These are phyloP conservation scores for Trichosporon faecale DNA, from an alignment of 1,284 basidiomycete genomes.

Conservation along the genomic window DNA sequence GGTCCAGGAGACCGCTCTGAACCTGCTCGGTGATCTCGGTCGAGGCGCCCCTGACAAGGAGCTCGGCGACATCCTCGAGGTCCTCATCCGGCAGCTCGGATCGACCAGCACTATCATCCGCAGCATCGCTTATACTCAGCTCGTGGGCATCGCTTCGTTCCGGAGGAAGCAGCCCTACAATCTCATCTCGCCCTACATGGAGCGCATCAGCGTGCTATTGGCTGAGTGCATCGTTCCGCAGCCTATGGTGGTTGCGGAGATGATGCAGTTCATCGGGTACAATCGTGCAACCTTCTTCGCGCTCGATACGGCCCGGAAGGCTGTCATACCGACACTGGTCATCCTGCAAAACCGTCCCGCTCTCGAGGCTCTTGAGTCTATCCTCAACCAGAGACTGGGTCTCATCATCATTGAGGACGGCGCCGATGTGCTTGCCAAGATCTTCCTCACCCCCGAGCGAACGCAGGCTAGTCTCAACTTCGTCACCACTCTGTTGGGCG, in stretches of 20 bases:
- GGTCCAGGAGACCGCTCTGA: constrained; percentile 30
- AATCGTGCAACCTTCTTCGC: constrained; percentile 61
- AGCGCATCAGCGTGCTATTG: constrained; percentile 66
- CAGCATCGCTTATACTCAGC: constrained; percentile 69
- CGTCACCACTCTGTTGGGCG: constrained; percentile 58
- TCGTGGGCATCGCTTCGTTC: constrained; percentile 55
- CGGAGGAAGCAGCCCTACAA: constrained; percentile 65
- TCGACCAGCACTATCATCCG: constrained; percentile 64
- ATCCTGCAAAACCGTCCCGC: constrained; percentile 58
- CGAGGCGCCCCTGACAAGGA: constrained; percentile 59
- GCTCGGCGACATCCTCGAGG: constrained; percentile 62
- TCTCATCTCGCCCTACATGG: constrained; percentile 67
- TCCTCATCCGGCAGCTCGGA: constrained; percentile 68
- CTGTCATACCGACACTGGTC: constrained; percentile 70
- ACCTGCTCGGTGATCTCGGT: constrained; percentile 36
- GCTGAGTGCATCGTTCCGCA: constrained; percentile 61
- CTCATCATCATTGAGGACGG: constrained; percentile 63
- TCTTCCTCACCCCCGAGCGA: constrained; percentile 59
- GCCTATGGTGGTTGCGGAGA: constrained; percentile 53
- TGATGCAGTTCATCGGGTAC: constrained; percentile 44
- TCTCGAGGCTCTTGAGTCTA: constrained; percentile 56
- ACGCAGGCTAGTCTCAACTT: constrained; percentile 58
- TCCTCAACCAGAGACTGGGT: constrained; percentile 57
- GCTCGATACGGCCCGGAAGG: constrained; percentile 59
- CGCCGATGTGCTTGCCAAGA: constrained; percentile 66